phyloP scores from a whole-genome alignment of 139 green algal genomes.

The Marvania coccoides region DNA sequence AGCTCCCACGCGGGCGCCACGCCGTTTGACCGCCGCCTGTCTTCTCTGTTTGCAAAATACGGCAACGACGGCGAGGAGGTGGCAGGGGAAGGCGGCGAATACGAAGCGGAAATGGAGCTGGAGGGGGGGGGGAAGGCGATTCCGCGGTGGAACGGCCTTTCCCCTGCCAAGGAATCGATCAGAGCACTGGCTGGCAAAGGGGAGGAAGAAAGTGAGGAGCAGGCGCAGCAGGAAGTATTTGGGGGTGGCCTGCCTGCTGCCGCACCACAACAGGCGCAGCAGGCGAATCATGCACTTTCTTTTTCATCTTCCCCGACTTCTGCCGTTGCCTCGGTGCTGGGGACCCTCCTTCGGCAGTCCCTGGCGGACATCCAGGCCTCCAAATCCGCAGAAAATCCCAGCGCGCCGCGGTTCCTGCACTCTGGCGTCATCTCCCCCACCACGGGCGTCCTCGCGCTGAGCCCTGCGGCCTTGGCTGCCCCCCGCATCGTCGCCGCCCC shows the following conservation, averaged over 20 bases:
- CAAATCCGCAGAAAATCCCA: background rate
- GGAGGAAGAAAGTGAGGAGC: too few relatives aligned
- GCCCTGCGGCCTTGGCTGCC: background rate
- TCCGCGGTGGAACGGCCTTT: constrained; percentile 12
- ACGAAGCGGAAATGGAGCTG: background rate
- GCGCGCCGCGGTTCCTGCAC: background rate
- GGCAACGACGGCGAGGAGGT: background rate
- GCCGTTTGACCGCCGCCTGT: constrained; percentile 24
- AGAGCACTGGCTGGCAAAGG: constrained; percentile 6
- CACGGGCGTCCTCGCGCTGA: background rate
- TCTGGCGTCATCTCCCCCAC: background rate
- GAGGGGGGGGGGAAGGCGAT: background rate
- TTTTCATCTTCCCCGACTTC: background rate
- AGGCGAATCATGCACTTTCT: too few relatives aligned
- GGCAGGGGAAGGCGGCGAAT: background rate
- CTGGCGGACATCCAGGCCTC: background rate
- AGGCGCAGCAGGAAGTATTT: too few relatives aligned
- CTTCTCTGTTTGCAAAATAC: constrained; percentile 24
- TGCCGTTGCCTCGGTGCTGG: background rate
- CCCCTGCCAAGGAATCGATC: constrained; percentile 19
- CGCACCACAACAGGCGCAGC: too few relatives aligned
- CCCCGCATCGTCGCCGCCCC: background rate
- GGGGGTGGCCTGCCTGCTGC: too few relatives aligned
- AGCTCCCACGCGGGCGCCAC: constrained; percentile 16
- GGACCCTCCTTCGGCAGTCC: background rate